phyloP scores from a whole-genome alignment of 257 asterid genomes.

The Avicennia marina region DNA sequence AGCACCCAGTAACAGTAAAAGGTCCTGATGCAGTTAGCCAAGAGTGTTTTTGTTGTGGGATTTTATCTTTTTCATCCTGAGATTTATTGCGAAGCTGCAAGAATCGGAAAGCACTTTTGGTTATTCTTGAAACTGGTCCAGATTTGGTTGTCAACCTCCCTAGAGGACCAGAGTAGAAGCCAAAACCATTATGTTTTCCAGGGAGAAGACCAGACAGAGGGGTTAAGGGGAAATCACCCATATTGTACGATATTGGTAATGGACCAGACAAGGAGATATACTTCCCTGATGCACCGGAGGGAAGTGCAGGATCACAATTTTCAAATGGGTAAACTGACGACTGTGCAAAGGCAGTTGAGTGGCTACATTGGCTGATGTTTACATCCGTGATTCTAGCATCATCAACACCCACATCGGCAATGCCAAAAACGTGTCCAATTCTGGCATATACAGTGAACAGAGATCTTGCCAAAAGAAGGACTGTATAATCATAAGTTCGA shows the following conservation, averaged over 20 bases:
- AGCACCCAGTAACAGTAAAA: constrained; percentile 22
- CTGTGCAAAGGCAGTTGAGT: constrained; percentile 57
- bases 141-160: constrained; percentile 40
- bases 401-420: constrained; percentile 37
- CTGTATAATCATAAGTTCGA: constrained; percentile 64
- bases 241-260: constrained; percentile 35
- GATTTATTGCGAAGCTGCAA: constrained; percentile 65
- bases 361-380: constrained; percentile 44
- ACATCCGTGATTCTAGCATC: constrained; percentile 39
- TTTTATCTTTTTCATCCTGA: constrained; percentile 29
- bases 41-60: constrained; percentile 23
- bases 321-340: constrained; percentile 83
- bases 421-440: constrained; percentile 78
- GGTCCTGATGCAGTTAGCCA: constrained; percentile 30
- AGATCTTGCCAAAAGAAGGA: constrained; percentile 74
- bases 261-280: constrained; percentile 58
- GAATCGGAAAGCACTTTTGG: constrained; percentile 36
- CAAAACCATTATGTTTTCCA: constrained; percentile 27
- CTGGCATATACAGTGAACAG: constrained; percentile 58
- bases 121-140: constrained; percentile 35
- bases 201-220: constrained; percentile 46
- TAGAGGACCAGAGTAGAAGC: constrained; percentile 67
- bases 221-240: constrained; percentile 44
- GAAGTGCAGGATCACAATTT: constrained; percentile 42
- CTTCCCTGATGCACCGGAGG: constrained; percentile 41